phyloP scores from a whole-genome alignment of 306 rosid genomes.

The Hippophae tibetana region DNA sequence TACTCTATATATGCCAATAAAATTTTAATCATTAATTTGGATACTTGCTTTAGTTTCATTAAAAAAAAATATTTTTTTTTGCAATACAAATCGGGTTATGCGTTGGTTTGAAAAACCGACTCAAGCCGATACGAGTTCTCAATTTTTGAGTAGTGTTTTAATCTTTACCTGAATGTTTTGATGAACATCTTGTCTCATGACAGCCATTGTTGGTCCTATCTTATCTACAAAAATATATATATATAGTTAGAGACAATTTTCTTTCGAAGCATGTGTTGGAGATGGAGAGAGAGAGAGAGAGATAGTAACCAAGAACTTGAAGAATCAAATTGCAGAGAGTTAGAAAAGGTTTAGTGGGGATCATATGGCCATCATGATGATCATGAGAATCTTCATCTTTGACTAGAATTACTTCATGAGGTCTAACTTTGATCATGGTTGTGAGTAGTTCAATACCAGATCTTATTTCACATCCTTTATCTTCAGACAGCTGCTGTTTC shows the following conservation, averaged over 20 bases:
- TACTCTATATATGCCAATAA: too few relatives aligned
- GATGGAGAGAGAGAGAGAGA: constrained; percentile 6
- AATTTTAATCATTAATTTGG: too few relatives aligned
- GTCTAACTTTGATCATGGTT: constrained; percentile 29
- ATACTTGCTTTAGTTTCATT: too few relatives aligned
- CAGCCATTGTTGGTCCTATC: constrained; percentile 93
- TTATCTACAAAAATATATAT: constrained; percentile 30
- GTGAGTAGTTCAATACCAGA: constrained; percentile 65
- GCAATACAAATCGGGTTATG: too few relatives aligned
- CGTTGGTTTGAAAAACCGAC: too few relatives aligned
- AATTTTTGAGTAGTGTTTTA: too few relatives aligned
- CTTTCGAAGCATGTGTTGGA: neutral
- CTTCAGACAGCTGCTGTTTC: neutral
- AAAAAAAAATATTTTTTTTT: too few relatives aligned
- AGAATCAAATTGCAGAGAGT: constrained; percentile 53
- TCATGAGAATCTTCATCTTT: constrained; percentile 22
- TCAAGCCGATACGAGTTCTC: too few relatives aligned
- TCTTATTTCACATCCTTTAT: constrained; percentile 33
- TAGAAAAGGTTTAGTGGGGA: constrained; percentile 69
- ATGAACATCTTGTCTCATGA: constrained; percentile 70
- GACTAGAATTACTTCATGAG: constrained; percentile 6
- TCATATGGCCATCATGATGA: constrained; percentile 24
- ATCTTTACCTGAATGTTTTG: constrained; percentile 64
- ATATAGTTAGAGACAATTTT: neutral
- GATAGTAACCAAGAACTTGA: constrained; percentile 68